Base-by-base conservation (phyloP, 257 asterid genomes). In the Gentiana dahurica region DNA sequence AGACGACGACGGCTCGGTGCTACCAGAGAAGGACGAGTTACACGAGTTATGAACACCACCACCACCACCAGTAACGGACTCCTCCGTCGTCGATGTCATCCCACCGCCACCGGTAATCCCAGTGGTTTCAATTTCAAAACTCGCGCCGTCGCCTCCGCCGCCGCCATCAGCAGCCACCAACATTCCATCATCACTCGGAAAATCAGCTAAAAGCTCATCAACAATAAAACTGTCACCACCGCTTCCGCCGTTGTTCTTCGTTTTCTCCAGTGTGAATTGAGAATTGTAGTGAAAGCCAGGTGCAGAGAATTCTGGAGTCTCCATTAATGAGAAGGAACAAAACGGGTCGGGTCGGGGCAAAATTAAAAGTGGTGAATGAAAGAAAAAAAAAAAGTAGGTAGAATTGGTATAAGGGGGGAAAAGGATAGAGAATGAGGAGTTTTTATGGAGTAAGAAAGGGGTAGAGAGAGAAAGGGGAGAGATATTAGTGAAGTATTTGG, bases 151-250 rank as follows among this genome's bases (percentile, higher is more conserved):
- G 24, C 24, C 24, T 24, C 24, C 24, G 44, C 6, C 6, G 10
- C 2, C 9, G 46, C 45, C 45, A 2, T 41, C 74, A 1, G 36
- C 71, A 2, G 45, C 71, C 9, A 49, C 71, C 6, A 46, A 73
- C 71, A 71, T 57, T 47, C 50, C 69, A 1, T 80, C 97, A 9
- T 86, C 93, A 53, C 72, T 81, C 4, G 97, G 93, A 69, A 73
- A 76, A 77, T 86, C 78, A 1, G 24, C 24, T 24, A 89, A 68
- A 66, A 89, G 95, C 75, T 89, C 97, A 1, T 89, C 97, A 38
- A 89, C 61, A 71, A 72, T 7, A 65, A 89, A 89, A 65, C 83
- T 75, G 68, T 81, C 95, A 13, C 57, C 67, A 24, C 24, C 24
- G 24, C 24, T 24, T 24, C 24, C 24, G 24, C 24, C 24, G 24